A percentile compares a stretch with the other conserved stretches of the same genome.
Conservation (phyloP, 208 protist genomes). For the Trypanosoma melophagium region DNA sequence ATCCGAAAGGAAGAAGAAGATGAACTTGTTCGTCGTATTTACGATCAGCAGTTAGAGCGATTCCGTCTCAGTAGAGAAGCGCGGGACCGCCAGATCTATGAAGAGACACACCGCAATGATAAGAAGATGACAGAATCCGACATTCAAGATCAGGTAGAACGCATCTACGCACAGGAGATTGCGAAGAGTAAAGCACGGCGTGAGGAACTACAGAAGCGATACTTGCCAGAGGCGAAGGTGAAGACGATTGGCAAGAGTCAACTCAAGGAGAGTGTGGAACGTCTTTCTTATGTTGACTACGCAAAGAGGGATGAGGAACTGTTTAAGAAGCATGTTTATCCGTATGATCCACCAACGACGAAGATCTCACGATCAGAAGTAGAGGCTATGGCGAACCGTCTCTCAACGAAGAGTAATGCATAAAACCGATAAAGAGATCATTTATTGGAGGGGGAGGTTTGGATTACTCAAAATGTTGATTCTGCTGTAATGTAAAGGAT, state of each 20-base stretch:
- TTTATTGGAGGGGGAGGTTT: neutral
- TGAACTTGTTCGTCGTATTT: slow-evolving; percentile 66
- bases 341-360: slow-evolving; percentile 68
- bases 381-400: slow-evolving; percentile 70
- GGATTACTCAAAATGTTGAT: slow-evolving; percentile 1
- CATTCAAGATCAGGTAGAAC: slow-evolving; percentile 75
- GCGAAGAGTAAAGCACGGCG: slow-evolving; percentile 48
- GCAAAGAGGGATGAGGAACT: slow-evolving; percentile 80
- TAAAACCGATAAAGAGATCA: neutral
- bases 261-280: slow-evolving; percentile 64
- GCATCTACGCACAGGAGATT: slow-evolving; percentile 79
- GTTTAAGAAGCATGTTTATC: slow-evolving; percentile 86
- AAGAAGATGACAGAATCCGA: slow-evolving; percentile 64
- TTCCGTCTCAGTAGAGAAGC: slow-evolving; percentile 56
- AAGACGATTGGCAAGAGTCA: slow-evolving; percentile 74
- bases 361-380: slow-evolving; percentile 59
- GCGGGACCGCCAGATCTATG: slow-evolving; percentile 49
- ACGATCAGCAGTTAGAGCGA: slow-evolving; percentile 81
- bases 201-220: slow-evolving; percentile 57
- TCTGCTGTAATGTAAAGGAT: neutral
- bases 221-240: slow-evolving; percentile 43
- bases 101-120: slow-evolving; percentile 59
- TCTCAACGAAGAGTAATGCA: slow-evolving; percentile 46
- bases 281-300: slow-evolving; percentile 75
- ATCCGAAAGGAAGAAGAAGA: slow-evolving; percentile 61